Conservation (phyloP, 176 grass and related monocot genomes). For the Oropetium thomaeum region DNA sequence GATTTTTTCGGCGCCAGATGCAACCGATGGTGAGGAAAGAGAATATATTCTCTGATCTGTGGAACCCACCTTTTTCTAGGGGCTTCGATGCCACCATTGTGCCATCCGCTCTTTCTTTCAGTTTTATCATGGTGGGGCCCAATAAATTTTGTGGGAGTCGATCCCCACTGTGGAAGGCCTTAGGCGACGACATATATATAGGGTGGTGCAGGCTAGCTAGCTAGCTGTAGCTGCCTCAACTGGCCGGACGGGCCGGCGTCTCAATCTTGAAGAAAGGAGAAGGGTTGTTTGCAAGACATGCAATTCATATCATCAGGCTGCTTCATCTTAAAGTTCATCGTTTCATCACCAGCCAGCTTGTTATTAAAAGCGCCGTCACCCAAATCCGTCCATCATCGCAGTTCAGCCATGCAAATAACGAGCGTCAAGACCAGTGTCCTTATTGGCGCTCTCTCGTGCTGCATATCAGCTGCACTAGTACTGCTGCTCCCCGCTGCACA, state of each 20-base stretch:
- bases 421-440: background rate
- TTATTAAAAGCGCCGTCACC: slow-evolving; percentile 29
- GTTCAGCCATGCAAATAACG: slow-evolving; percentile 28
- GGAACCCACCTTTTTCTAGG: too few species aligned
- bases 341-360: too few species aligned
- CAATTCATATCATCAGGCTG: slow-evolving; percentile 51
- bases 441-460: slow-evolving; percentile 25
- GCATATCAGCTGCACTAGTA: background rate
- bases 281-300: slow-evolving; percentile 78
- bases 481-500: slow-evolving; percentile 33
- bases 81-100: too few species aligned
- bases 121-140: too few species aligned
- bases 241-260: slow-evolving; percentile 15
- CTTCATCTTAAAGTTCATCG: slow-evolving; percentile 44
- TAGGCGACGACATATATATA: too few species aligned
- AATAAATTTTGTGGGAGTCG: too few species aligned
- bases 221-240: too few species aligned
- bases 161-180: too few species aligned
- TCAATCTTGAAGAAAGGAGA: slow-evolving; percentile 62
- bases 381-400: background rate
- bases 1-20: too few species aligned
- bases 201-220: slow-evolving; percentile 35
- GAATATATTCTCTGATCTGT: too few species aligned
- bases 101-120: too few species aligned
- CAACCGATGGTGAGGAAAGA: too few species aligned